phyloP scores from a whole-genome alignment of 495 filamentous ascomycete genomes.

The Penicillium angulare region DNA sequence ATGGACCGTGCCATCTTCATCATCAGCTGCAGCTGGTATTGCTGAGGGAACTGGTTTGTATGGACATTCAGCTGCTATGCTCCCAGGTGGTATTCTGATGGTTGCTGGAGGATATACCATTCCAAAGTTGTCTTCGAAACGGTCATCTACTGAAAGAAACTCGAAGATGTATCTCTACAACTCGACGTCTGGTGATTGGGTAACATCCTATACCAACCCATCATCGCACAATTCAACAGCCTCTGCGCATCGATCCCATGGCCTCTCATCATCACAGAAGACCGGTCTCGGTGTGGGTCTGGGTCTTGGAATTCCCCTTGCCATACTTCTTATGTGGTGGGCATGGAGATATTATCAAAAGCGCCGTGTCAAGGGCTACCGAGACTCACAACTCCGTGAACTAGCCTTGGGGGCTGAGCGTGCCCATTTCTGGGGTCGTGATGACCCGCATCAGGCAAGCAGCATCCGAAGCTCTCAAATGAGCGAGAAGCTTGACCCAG shows the following conservation, averaged over 20 bases:
- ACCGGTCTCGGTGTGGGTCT: slow-evolving; percentile 74
- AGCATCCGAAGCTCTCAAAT: slow-evolving; percentile 35
- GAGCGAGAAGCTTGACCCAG: slow-evolving; percentile 21
- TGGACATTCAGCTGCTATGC: slow-evolving; percentile 80
- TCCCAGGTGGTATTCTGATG: slow-evolving; percentile 89
- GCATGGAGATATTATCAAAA: slow-evolving; percentile 59
- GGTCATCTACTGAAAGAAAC: slow-evolving; percentile 34
- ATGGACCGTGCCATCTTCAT: slow-evolving; percentile 62
- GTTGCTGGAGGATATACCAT: slow-evolving; percentile 79
- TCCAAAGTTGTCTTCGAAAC: slow-evolving; percentile 44
- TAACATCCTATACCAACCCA: slow-evolving; percentile 64
- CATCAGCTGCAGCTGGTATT: slow-evolving; percentile 34
- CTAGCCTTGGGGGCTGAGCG: slow-evolving; percentile 51
- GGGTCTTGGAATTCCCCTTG: slow-evolving; percentile 60
- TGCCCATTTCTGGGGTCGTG: slow-evolving; percentile 39
- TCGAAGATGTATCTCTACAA: slow-evolving; percentile 69
- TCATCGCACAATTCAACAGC: neutral
- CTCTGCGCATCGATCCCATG: neutral
- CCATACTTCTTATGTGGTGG: slow-evolving; percentile 48
- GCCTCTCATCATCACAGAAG: slow-evolving; percentile 46
- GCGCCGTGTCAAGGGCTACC: slow-evolving; percentile 40
- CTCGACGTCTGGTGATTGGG: slow-evolving; percentile 70
- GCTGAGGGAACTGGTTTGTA: slow-evolving; percentile 62
- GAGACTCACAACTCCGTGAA: slow-evolving; percentile 54
- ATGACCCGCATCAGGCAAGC: slow-evolving; percentile 35